Percentiles rank a stretch among this genome's conserved stretches.
These are phyloP conservation scores for Penicillium pancosmium DNA, from an alignment of 495 filamentous ascomycete species.

Conservation along the genomic window DNA sequence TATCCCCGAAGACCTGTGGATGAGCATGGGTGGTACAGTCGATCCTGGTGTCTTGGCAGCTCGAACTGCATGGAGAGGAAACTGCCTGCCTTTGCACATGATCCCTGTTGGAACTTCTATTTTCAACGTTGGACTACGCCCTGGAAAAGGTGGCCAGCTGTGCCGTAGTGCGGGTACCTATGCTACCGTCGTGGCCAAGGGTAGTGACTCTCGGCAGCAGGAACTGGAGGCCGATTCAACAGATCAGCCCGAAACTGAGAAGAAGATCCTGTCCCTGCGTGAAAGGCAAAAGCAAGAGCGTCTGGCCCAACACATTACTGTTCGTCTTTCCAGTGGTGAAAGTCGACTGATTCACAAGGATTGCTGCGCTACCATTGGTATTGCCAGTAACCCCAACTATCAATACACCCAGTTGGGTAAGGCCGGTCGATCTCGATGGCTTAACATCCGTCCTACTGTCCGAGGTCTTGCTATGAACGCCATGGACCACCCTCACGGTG, in stretches of 20 bases:
- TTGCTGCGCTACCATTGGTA: constrained; percentile 90
- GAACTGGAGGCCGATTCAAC: constrained; percentile 20
- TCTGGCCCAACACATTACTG: constrained; percentile 67
- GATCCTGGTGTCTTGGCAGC: constrained; percentile 95
- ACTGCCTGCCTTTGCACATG: constrained; percentile 93
- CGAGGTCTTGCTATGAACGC: constrained; percentile 98
- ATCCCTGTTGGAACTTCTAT: constrained; percentile 89
- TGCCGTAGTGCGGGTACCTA: constrained; percentile 93
- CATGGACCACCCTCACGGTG: constrained; percentile 94
- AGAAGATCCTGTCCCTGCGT: constrained; percentile 38
- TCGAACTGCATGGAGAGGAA: constrained; percentile 91
- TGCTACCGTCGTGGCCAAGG: constrained; percentile 83
- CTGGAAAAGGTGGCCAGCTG: constrained; percentile 76
- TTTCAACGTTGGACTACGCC: constrained; percentile 81
- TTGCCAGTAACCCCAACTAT: constrained; percentile 89
- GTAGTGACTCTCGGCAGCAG: constrained; percentile 59
- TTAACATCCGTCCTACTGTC: constrained; percentile 91
- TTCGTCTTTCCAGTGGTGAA: constrained; percentile 90
- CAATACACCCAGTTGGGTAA: constrained; percentile 91
- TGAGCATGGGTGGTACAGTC: constrained; percentile 85
- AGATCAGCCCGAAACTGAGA: constrained; percentile 24
- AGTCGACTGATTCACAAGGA: constrained; percentile 84
- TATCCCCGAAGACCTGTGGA: constrained; percentile 80
- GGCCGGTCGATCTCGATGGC: constrained; percentile 87
- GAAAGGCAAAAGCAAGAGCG: constrained; percentile 55